Evolutionary conservation across 169 alveolate genomes (phyloP), one percentile per base, ranked within the genome.

Genomic region (Eimeria maxima): DNA sequence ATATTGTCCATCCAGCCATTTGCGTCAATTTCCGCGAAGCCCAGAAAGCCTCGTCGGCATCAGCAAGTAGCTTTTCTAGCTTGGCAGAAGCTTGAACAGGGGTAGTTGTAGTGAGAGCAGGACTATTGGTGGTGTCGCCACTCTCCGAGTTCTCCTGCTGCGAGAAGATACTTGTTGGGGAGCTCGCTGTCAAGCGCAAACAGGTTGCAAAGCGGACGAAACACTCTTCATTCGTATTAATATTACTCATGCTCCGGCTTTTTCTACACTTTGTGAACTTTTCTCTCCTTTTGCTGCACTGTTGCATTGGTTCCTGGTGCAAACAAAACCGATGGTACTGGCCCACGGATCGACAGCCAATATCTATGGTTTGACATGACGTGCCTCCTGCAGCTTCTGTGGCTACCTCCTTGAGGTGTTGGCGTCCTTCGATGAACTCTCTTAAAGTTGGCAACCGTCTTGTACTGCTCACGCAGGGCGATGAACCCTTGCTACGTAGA

Each of bases 321-420:
- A 60, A 29, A 0, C n/a, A 14, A 60, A 16, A 60, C 69, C 13
- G 69, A 7, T 11, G 27, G 20, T 16, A 14, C n/a, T 60, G 69
- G 69, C 69, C 13, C 69, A 5, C 81, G 22, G 42, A n/a, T 71
- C 47, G 44, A 45, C 22, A 14, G 27, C 44, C 18, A 60, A 18
- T 5, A 60, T 60, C 27, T 71, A 20, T 0, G 8, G 3, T 42
- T 42, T 6, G 24, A 13, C 22, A 1, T 33, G 33, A 33, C 90
- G 50, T 81, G 90, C 90, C 90, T 50, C 29, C 90, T 47, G 90
- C 90, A 10, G 90, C 69, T 45, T 81, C 71, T 8, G 45, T 81
- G 45, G 90, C 90, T n/a, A 81, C 90, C 71, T 81, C 90, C 55
- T 47, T 81, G 90, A 81, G 90, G 71, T 50, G 90, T 47, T 42